These are phyloP conservation scores for Aschersonia sp. DNA, from an alignment of 2,329 filamentous ascomycete genomes.

Conservation along the genomic window DNA sequence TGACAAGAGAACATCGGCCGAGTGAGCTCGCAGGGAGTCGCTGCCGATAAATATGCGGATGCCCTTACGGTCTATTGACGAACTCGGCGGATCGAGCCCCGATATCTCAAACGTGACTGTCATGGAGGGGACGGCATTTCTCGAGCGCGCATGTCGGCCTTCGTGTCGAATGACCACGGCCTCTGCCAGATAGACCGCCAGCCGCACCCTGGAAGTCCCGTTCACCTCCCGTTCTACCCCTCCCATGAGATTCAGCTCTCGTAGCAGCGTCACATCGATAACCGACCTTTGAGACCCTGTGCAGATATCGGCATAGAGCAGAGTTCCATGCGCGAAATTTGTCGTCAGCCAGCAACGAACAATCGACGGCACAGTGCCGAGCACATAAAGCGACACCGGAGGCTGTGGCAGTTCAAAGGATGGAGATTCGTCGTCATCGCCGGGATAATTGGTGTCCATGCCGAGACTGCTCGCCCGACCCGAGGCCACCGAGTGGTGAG, in stretches of 20 bases:
- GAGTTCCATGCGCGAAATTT: conserved; percentile 75
- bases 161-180: conserved; percentile 68
- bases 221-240: conserved; percentile 52
- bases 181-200: conserved; percentile 82
- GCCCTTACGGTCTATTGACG: conserved; percentile 29
- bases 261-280: conserved; percentile 61
- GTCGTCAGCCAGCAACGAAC: conserved; percentile 90
- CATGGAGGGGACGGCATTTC: conserved; percentile 58
- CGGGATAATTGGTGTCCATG: conserved; percentile 54
- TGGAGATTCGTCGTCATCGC: conserved; percentile 49
- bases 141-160: conserved; percentile 57
- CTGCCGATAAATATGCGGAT: conserved; percentile 86
- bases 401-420: conserved; percentile 59
- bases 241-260: conserved; percentile 55
- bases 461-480: conserved; percentile 80
- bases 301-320: conserved; percentile 85
- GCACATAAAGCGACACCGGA: conserved; percentile 69
- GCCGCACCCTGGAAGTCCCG: conserved; percentile 52
- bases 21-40: conserved; percentile 72
- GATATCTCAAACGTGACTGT: conserved; percentile 64
- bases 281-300: conserved; percentile 80
- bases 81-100: conserved; percentile 31
- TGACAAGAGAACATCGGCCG: conserved; percentile 82
- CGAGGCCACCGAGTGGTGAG: conserved; percentile 54
- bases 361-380: conserved; percentile 84